These are phyloP conservation scores for Cadophora malorum DNA, from an alignment of 2,329 filamentous ascomycete species.

Conservation along the genomic window DNA sequence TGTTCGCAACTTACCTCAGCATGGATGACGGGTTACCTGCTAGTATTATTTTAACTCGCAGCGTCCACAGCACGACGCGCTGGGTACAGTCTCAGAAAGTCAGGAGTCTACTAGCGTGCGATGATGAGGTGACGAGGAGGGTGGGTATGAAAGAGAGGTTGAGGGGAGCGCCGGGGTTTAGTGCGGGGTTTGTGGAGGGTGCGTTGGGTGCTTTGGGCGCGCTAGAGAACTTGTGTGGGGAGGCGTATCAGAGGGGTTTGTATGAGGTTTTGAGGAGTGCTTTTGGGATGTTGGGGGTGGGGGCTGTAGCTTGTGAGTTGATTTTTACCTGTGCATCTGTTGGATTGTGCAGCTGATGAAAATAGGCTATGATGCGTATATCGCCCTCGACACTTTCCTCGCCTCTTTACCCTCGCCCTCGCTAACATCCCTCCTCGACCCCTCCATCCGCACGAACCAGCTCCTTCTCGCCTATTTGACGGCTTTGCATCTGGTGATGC, in stretches of 20 bases:
- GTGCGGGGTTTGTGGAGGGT: slow-evolving; percentile 44
- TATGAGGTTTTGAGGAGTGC: slow-evolving; percentile 52
- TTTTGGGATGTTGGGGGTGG: slow-evolving; percentile 53
- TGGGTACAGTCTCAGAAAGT: slow-evolving; percentile 56
- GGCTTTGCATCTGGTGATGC: slow-evolving; percentile 30
- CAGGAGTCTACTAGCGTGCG: slow-evolving; percentile 50
- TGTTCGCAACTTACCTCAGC: too few relatives aligned
- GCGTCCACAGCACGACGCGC: slow-evolving; percentile 59
- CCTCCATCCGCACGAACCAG: slow-evolving; percentile 23
- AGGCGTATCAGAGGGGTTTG: slow-evolving; percentile 25
- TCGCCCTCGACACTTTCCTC: slow-evolving; percentile 20
- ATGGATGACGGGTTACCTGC: slow-evolving; percentile 65
- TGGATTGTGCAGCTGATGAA: background rate
- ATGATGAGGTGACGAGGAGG: slow-evolving; percentile 57
- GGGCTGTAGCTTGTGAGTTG: slow-evolving; percentile 47
- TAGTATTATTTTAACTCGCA: slow-evolving; percentile 65
- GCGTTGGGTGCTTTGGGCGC: slow-evolving; percentile 37
- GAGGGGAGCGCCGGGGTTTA: slow-evolving; percentile 22
- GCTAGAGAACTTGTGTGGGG: background rate
- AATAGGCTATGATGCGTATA: slow-evolving; percentile 22
- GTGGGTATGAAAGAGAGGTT: slow-evolving; percentile 47
- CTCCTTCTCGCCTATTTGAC: slow-evolving; percentile 29
- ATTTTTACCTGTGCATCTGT: slow-evolving; percentile 4
- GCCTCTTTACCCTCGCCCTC: slow-evolving; percentile 1
- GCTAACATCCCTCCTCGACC: slow-evolving; percentile 19